phyloP scores from a whole-genome alignment of 2,329 filamentous ascomycete genomes.

The Phyllachora maydis region DNA sequence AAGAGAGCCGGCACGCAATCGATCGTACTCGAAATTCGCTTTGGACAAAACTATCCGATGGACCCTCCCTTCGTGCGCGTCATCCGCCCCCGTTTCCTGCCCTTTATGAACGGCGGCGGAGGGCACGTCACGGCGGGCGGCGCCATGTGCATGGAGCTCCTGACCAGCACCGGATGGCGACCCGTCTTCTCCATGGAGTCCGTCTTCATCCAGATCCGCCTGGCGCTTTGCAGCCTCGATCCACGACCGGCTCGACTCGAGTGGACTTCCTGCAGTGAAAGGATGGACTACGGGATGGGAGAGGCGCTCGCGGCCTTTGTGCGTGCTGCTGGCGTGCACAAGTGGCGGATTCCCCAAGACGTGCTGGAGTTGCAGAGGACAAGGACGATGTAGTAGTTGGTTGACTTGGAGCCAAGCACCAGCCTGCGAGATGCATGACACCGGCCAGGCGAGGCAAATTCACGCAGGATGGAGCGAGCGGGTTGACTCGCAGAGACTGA shows the following conservation, averaged over 20 bases:
- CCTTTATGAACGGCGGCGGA: conserved; percentile 53
- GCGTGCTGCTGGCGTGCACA: conserved; percentile 46
- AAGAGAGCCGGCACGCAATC: conserved; percentile 36
- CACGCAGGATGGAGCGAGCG: too few relatives aligned
- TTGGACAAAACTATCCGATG: conserved; percentile 55
- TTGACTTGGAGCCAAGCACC: too few relatives aligned
- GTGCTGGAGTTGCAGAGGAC: too few relatives aligned
- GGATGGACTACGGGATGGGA: conserved; percentile 36
- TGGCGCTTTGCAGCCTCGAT: conserved; percentile 51
- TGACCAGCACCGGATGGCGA: conserved; percentile 71
- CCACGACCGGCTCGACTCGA: conserved; percentile 52
- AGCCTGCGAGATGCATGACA: too few relatives aligned
- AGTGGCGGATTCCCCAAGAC: conserved; percentile 50
- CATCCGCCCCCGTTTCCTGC: conserved; percentile 58
- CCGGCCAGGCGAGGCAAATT: too few relatives aligned
- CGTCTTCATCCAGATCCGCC: conserved; percentile 59
- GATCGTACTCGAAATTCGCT: conserved; percentile 65
- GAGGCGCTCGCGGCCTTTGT: conserved; percentile 60
- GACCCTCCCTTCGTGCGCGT: conserved; percentile 72
- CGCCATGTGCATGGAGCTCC: conserved; percentile 64
- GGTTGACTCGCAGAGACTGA: too few relatives aligned
- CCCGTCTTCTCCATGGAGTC: conserved; percentile 55
- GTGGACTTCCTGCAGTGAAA: background rate
- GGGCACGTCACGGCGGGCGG: conserved; percentile 74
- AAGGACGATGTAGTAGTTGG: too few relatives aligned